Base-by-base conservation (phyloP, 1,139 yeast species). In the Yamadazyma atlantica region DNA sequence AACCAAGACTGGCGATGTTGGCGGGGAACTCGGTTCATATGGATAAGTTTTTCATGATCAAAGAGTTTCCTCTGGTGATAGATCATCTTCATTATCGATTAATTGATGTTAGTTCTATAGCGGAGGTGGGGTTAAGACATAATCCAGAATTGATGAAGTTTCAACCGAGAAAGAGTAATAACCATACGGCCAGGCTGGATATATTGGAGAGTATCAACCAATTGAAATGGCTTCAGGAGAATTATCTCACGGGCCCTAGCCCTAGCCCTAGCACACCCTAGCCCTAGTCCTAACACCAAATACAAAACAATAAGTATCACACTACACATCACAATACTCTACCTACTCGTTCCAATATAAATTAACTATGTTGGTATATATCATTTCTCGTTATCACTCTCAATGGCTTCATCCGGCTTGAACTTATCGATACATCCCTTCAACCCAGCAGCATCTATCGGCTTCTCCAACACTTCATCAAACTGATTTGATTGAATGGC, bases 1-100 rank as follows among this genome's bases (percentile, higher is more conserved):
- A 66, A n/a, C 62, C 67, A 13, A 68, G 76, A 6, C 55, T 59
- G 4, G 96, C 86, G 1, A 62, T 92, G 0, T 63, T 94, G 43
- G 96, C 96, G 0, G 99, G 99, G 1, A 92, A 90, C 53, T 77
- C 95, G 0, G 80, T 94, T 18, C 97, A 94, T 58, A 85, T 88
- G 82, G 99, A 94, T 59, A 77, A 89, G 43, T 71, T 85, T 41
- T 94, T 92, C 62, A 76, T 94, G 85, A 66, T 80, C 57, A 73
- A 78, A 35, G 96, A 92, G 52, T 82, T 92, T 64, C 97, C 97
- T 1, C 58, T 70, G 34, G 82, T 88, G 5, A 61, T 81, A 16
- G 82, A 83, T 21, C 82, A 78, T 53, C 66, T 92, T 46, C 90
- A 83, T 55, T 92, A 94, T 58, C 73, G 99, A 36, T 72, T 90